Base-by-base conservation (phyloP, 2,329 filamentous ascomycete species). In the Curvularia lunata region DNA sequence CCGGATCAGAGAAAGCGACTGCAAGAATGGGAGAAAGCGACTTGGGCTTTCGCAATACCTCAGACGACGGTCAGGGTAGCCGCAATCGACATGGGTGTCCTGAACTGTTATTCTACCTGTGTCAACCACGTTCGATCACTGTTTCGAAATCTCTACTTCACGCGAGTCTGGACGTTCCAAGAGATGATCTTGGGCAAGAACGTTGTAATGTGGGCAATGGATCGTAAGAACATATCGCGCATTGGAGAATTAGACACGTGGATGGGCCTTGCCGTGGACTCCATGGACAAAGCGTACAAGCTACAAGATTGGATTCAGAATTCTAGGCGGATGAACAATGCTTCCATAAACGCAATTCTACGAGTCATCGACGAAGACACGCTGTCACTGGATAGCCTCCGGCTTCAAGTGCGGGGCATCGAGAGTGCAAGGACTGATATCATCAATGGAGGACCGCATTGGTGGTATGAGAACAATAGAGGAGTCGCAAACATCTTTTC, bases 171-270 rank as follows among this genome's bases (percentile, higher is more conserved):
- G 53, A 56, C 53, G 6, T 56, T 56, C 23, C 53, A 56, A 41
- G 53, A 56, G 42, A 56, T 56, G 53, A 56, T 56, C 6, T 48
- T 56, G 10, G 53, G 53, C 3, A 56, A 56, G 34, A 56, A 56
- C n/a, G 27, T 56, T 19, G 21, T 56, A 7, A 56, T 56, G 48
- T 56, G 53, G 53, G 53, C 53, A 8, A 46, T 51, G n/a, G 32
- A 51, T 30, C 41, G 21, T 18, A 21, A 41, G 18, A 13, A 32
- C 5, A 25, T 54, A 32, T 46, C 52, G 8, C 42, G 53, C 12
- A 56, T 56, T 23, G 53, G 53, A 4, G 53, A 51, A 25, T 38
- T 51, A 16, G 23, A 45, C 9, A 56, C 53, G 13, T 56, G 53
- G 53, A 56, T 56, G 47, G 48, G 34, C 47, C 48, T 56, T 19